Evolutionary conservation across 805 yeast genomes (phyloP).

Genomic region (Zygotorulaspora sp.): DNA sequence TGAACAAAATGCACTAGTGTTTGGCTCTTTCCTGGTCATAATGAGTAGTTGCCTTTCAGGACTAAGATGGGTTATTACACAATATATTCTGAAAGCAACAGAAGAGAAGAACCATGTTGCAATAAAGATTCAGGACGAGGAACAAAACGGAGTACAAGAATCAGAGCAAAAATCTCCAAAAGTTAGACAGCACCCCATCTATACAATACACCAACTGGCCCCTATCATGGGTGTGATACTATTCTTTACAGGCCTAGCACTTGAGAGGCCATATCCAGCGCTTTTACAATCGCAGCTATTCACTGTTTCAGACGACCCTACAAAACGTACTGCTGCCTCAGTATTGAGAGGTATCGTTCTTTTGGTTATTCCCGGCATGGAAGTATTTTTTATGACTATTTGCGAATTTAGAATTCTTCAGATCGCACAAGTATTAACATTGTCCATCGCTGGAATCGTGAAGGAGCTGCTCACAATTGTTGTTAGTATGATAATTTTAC

Average conservation of each 20-base stretch:
- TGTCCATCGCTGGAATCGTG: constrained; percentile 87
- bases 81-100: constrained; percentile 62
- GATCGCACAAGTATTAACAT: constrained; percentile 76
- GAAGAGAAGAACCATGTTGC: constrained; percentile 3
- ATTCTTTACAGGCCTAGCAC: constrained; percentile 53
- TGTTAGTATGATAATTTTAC: constrained; percentile 62
- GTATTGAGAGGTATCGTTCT: constrained; percentile 49
- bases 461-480: constrained; percentile 84
- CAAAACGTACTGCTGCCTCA: constrained; percentile 29
- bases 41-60: constrained; percentile 81
- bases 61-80: constrained; percentile 92
- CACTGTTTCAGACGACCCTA: constrained; percentile 10
- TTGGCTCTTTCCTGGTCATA: constrained; percentile 74
- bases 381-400: constrained; percentile 86
- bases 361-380: constrained; percentile 72
- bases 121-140: no score
- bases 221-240: constrained; percentile 75
- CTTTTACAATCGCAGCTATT: constrained; percentile 26
- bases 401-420: constrained; percentile 81
- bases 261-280: constrained; percentile 55
- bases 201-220: constrained; percentile 76
- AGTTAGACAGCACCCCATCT: constrained; percentile 60
- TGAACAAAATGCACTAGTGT: constrained; percentile 17
- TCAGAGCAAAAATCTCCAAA: constrained; percentile 1
- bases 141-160: constrained; percentile 12